Percentiles rank a stretch among this genome's conserved stretches.
Evolutionary conservation across 192 early-diverging fungal species (phyloP).

Genomic region (Backusella australiensis): DNA sequence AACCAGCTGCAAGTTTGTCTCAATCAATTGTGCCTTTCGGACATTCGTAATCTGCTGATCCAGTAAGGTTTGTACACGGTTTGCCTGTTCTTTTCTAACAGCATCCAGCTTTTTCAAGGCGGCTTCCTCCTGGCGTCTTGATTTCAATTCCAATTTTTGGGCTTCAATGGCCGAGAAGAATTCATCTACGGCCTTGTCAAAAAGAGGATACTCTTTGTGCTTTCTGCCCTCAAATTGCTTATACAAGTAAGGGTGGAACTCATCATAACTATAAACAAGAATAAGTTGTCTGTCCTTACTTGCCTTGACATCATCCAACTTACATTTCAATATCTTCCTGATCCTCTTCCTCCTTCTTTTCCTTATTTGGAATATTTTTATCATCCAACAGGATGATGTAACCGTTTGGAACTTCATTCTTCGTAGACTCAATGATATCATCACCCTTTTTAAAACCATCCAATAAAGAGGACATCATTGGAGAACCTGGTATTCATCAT

Average conservation of each 20-base stretch:
- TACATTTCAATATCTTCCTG: constrained; percentile 33
- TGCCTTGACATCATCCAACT: background rate
- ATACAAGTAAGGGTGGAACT: constrained; percentile 73
- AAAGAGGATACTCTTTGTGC: constrained; percentile 67
- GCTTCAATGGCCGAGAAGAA: constrained; percentile 91
- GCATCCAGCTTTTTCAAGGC: constrained; percentile 84
- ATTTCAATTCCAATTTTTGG: constrained; percentile 73
- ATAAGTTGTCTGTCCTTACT: constrained; percentile 21
- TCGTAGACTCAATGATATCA: constrained; percentile 57
- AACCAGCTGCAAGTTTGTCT: constrained; percentile 77
- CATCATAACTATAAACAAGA: constrained; percentile 47
- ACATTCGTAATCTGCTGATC: constrained; percentile 65
- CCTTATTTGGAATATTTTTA: constrained; percentile 37
- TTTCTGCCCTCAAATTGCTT: constrained; percentile 52
- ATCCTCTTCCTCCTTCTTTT: constrained; percentile 35
- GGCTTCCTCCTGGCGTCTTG: constrained; percentile 53
- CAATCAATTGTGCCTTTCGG: constrained; percentile 82
- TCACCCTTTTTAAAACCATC: constrained; percentile 72
- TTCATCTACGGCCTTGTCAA: constrained; percentile 86
- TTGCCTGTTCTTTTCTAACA: constrained; percentile 75
- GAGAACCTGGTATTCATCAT: constrained; percentile 36
- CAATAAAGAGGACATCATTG: constrained; percentile 58
- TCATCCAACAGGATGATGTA: constrained; percentile 58
- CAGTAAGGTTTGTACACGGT: constrained; percentile 76
- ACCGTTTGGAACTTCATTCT: constrained; percentile 49